Base-by-base conservation (phyloP, 805 yeast genomes). In the Wickerhamiella parazyma region DNA sequence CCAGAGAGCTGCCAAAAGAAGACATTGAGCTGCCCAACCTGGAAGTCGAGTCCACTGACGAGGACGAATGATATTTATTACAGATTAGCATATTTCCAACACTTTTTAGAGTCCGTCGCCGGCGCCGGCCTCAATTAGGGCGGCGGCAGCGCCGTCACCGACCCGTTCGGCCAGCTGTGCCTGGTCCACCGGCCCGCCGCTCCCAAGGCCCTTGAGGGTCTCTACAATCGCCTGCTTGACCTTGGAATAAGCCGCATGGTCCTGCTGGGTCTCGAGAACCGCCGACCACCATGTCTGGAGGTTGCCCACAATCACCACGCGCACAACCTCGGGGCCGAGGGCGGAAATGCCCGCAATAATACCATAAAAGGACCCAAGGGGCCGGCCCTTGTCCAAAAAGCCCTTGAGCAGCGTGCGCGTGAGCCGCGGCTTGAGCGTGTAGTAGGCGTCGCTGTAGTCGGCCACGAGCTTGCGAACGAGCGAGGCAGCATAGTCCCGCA, bases 391-490 rank as follows among this genome's bases (percentile, higher is more conserved):
- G 54, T 87, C 94, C 60, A 91, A 67, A 51, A 93, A 81, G 0
- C 96, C 96, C 55, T 94, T 77, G 48, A 93, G 67, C 44, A 93
- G 66, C 1, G 98, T 93, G 59, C 98, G 72, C 6, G 96, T 86
- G 3, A 91, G 89, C 51, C 97, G 73, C 24, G 97, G 95, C 55
- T 84, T 83, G 52, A 91, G 69, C 1, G 96, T 81, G 18, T 89
- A 78, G 59, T 89, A 87, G 1, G 89, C 76, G 39, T 82, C 77
- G 26, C 94, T 93, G 60, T 80, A 91, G 24, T 77, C 74, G 41
- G 71, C 68, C 48, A 86, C 73, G n/a, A 91, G 79, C 52, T 80
- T 80, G 41, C 78, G 78, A 19, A 91, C 67, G 48, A 91, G 67
- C 29, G 86, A 74, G 0, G 95, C 85, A 1, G 97, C 87, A 57